These are phyloP conservation scores for Hypoxylon sp. DNA, from an alignment of 2,329 filamentous ascomycete species.

Conservation along the genomic window DNA sequence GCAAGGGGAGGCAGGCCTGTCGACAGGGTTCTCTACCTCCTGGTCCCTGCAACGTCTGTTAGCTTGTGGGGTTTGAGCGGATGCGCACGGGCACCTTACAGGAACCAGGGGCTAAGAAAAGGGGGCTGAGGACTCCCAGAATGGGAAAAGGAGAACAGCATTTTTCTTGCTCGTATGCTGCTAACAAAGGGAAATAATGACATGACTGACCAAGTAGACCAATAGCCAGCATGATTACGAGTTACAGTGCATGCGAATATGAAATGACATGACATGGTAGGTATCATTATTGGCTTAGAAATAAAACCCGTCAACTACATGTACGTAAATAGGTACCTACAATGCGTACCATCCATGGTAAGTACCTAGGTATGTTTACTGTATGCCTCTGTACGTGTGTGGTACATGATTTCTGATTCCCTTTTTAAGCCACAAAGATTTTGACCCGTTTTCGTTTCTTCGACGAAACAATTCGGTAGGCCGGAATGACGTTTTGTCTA, in stretches of 20 bases:
- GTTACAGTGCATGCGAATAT: conserved; percentile 11
- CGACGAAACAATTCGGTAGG: conserved; percentile 22
- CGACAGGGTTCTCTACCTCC: conserved; percentile 22
- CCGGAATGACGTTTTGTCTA: conserved; percentile 41
- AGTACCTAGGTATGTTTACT: not conserved
- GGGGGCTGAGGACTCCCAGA: conserved; percentile 28
- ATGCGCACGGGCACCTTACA: conserved; percentile 29
- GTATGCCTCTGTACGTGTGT: not conserved
- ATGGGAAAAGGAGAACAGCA: conserved; percentile 22
- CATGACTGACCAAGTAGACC: not conserved
- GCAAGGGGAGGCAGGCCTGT: conserved; percentile 22
- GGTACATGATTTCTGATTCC: conserved; percentile 2
- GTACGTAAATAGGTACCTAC: too few relatives aligned
- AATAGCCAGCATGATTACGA: conserved; percentile 13
- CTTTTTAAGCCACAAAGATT: conserved; percentile 15
- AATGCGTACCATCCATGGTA: too few relatives aligned
- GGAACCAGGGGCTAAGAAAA: conserved; percentile 28
- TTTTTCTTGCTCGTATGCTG: conserved; percentile 6
- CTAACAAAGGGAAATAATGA: conserved; percentile 3
- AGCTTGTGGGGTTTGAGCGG: conserved; percentile 37
- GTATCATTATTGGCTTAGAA: conserved; percentile 17
- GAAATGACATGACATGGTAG: not conserved
- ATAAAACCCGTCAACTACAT: not conserved
- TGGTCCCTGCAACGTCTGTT: conserved; percentile 27
- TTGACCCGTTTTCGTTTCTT: conserved; percentile 8